Evolutionary conservation across 108 stramenopile species (phyloP).

Genomic region (Skeletonema potamos): DNA sequence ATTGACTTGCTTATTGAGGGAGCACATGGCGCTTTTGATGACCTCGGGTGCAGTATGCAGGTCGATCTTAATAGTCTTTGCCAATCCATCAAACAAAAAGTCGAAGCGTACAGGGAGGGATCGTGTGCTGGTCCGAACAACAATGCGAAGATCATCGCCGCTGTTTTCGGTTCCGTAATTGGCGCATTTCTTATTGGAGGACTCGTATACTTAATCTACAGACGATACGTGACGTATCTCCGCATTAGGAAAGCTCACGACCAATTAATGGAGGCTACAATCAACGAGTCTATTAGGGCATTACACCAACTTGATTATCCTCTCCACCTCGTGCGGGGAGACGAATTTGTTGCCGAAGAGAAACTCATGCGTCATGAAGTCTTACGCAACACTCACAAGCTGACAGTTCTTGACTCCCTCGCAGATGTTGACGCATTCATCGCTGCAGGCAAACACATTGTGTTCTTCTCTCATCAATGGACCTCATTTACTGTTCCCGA

Average conservation of each 20-base stretch:
- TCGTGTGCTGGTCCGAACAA: slow-evolving; percentile 23
- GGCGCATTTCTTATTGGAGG: slow-evolving; percentile 9
- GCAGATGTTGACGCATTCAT: slow-evolving; percentile 45
- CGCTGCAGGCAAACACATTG: slow-evolving; percentile 28
- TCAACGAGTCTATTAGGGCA: slow-evolving; percentile 33
- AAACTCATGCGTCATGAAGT: slow-evolving; percentile 40
- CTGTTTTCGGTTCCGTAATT: slow-evolving; percentile 22
- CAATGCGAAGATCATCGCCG: slow-evolving; percentile 8
- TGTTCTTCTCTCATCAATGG: slow-evolving; percentile 50
- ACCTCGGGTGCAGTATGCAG: slow-evolving; percentile 12
- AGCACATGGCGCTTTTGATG: slow-evolving; percentile 3
- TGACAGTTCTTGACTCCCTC: slow-evolving; percentile 44
- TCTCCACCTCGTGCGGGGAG: slow-evolving; percentile 38
- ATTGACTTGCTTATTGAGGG: slow-evolving; percentile 14
- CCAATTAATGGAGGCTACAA: slow-evolving; percentile 40
- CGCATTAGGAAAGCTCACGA: slow-evolving; percentile 41
- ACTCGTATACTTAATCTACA: slow-evolving; percentile 11
- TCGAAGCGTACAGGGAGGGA: slow-evolving; percentile 29
- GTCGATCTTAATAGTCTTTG: slow-evolving; percentile 25
- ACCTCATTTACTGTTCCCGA: slow-evolving; percentile 34
- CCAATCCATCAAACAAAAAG: slow-evolving; percentile 33
- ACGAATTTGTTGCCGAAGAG: slow-evolving; percentile 32
- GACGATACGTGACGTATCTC: slow-evolving; percentile 14
- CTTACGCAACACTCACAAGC: slow-evolving; percentile 37
- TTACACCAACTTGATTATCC: slow-evolving; percentile 42